Conservation (phyloP, 2,329 filamentous ascomycete species). For the Waltergamsia citrina region DNA sequence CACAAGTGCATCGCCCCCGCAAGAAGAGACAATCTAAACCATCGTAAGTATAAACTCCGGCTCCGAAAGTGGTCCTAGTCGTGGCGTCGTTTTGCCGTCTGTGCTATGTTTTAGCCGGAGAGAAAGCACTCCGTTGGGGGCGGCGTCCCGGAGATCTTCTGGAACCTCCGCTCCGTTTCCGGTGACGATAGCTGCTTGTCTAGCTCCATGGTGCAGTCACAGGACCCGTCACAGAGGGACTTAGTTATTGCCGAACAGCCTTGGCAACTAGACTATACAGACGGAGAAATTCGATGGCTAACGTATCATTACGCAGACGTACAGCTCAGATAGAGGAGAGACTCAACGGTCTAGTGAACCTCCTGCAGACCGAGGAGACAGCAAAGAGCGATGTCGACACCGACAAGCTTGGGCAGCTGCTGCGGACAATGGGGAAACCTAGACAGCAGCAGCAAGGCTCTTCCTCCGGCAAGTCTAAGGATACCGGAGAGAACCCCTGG, state of each 20-base stretch:
- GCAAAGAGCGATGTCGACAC: constrained; percentile 2
- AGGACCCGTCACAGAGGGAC: no score
- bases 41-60: constrained; percentile 28
- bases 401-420: background rate
- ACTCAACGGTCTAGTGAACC: constrained; percentile 37
- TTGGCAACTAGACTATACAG: no score
- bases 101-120: no score
- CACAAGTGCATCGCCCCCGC: constrained; percentile 36
- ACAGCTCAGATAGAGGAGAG: constrained; percentile 40
- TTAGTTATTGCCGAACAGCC: no score
- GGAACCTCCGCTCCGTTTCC: no score
- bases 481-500: constrained; percentile 12
- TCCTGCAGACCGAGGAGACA: constrained; percentile 32
- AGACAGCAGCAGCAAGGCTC: background rate
- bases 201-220: no score
- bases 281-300: no score
- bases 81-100: no score
- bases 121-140: no score
- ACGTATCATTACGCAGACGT: constrained; percentile 23
- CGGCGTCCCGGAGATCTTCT: no score
- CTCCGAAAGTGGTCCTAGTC: background rate
- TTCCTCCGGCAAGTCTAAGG: no score
- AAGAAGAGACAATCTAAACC: constrained; percentile 41
- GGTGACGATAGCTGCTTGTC: no score
- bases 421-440: constrained; percentile 1